A percentile compares a stretch with the other conserved stretches of the same genome.
Conservation (phyloP, 495 filamentous ascomycete species). For the Lasiosphaeriaceae sp. region DNA sequence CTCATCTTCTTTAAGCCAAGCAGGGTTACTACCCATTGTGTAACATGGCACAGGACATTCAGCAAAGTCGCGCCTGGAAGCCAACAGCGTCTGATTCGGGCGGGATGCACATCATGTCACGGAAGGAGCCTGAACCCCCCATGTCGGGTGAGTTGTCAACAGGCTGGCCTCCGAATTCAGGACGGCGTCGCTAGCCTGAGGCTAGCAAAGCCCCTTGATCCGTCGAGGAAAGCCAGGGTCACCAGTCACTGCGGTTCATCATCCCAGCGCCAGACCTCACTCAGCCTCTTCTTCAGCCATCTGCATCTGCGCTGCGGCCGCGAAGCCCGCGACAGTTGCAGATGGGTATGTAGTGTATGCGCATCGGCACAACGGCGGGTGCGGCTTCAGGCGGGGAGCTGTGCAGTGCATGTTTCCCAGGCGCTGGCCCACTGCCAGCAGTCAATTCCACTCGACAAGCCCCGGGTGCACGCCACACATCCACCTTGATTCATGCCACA, state of each 20-base stretch:
- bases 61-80: background rate
- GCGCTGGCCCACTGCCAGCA: too few relatives aligned
- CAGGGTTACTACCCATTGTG: background rate
- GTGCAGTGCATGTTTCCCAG: too few relatives aligned
- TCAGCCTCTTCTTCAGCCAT: conserved; percentile 4
- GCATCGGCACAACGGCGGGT: conserved; percentile 13
- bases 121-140: conserved; percentile 14
- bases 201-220: background rate
- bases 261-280: background rate
- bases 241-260: too few relatives aligned
- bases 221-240: background rate
- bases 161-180: background rate
- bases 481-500: background rate
- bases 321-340: conserved; percentile 13
- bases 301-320: background rate
- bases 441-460: too few relatives aligned
- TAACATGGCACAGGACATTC: background rate
- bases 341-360: background rate
- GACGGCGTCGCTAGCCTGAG: conserved; percentile 2
- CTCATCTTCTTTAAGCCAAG: too few relatives aligned
- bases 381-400: conserved; percentile 1
- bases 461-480: too few relatives aligned
- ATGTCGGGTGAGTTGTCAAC: conserved; percentile 11
- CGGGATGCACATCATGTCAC: conserved; percentile 29
- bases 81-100: conserved; percentile 12